A percentile compares a stretch with the other conserved stretches of the same genome.
phyloP scores from a whole-genome alignment of 352 stramenopile genomes.

The Globisporangium ultimum region DNA sequence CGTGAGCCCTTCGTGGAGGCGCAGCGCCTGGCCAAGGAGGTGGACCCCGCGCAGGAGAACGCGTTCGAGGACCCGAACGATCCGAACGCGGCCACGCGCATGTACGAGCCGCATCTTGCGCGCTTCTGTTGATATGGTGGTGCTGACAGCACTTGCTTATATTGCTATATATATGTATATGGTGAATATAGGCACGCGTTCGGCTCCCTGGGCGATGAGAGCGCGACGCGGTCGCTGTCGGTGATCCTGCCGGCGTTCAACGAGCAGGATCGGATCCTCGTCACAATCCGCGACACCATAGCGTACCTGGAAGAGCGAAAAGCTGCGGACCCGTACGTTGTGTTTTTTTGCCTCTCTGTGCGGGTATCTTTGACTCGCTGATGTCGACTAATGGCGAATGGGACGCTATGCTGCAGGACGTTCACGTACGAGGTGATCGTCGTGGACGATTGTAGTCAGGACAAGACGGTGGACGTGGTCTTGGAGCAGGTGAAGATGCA shows the following conservation, averaged over 20 bases:
- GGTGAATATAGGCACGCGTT: slow-evolving; percentile 36
- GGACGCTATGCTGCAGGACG: slow-evolving; percentile 3
- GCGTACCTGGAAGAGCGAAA: slow-evolving; percentile 81
- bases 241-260: slow-evolving; percentile 95
- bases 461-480: slow-evolving; percentile 77
- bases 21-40: slow-evolving; percentile 37
- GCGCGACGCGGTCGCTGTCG: slow-evolving; percentile 61
- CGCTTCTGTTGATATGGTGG: neutral
- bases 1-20: slow-evolving; percentile 51
- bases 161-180: neutral
- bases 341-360: neutral
- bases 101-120: slow-evolving; percentile 24
- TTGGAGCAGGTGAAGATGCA: slow-evolving; percentile 43
- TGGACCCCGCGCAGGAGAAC: slow-evolving; percentile 52
- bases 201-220: slow-evolving; percentile 55
- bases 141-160: neutral
- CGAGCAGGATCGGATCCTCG: slow-evolving; percentile 89
- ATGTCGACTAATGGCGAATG: no score
- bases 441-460: slow-evolving; percentile 90
- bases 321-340: slow-evolving; percentile 34
- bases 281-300: slow-evolving; percentile 89
- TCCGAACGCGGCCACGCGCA: slow-evolving; percentile 19
- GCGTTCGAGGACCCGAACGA: slow-evolving; percentile 55
- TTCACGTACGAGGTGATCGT: slow-evolving; percentile 89
- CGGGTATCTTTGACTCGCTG: no score